Evolutionary conservation across 306 rosid species (phyloP).

Genomic region (Inga leiocalycina): DNA sequence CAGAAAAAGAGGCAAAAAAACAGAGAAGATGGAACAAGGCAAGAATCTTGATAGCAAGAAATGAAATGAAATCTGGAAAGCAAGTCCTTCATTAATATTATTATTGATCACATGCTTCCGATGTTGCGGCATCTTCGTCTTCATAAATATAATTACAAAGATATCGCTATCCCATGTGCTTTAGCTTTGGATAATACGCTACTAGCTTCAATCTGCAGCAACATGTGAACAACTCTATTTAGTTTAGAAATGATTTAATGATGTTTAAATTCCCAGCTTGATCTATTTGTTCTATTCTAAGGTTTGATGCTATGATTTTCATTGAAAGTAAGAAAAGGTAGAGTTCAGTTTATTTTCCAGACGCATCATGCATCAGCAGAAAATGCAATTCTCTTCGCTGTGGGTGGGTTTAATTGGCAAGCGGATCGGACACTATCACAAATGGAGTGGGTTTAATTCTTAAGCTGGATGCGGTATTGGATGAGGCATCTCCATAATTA

Average conservation of each 20-base stretch:
- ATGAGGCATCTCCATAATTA: too few species aligned
- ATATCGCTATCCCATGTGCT: neutral
- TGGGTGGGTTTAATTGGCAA: too few species aligned
- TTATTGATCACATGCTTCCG: neutral
- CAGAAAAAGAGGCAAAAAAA: neutral
- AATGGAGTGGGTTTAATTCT: too few species aligned
- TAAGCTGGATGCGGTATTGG: too few species aligned
- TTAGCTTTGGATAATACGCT: too few species aligned
- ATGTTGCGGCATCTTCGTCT: neutral
- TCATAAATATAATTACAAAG: neutral
- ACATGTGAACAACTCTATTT: neutral
- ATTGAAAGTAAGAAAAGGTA: neutral
- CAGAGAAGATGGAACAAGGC: neutral
- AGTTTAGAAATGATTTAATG: neutral
- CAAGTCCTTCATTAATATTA: neutral
- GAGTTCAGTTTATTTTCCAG: neutral
- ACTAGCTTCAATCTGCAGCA: neutral
- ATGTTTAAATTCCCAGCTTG: neutral
- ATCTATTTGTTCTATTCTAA: neutral
- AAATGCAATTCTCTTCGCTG: too few species aligned
- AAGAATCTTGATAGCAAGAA: neutral
- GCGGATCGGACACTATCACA: too few species aligned
- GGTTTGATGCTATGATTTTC: neutral
- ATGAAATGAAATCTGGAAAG: neutral
- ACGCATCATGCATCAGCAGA: neutral